Base-by-base conservation (phyloP, 202 grass and related monocot genomes). In the Tripidium arundinaceum region DNA sequence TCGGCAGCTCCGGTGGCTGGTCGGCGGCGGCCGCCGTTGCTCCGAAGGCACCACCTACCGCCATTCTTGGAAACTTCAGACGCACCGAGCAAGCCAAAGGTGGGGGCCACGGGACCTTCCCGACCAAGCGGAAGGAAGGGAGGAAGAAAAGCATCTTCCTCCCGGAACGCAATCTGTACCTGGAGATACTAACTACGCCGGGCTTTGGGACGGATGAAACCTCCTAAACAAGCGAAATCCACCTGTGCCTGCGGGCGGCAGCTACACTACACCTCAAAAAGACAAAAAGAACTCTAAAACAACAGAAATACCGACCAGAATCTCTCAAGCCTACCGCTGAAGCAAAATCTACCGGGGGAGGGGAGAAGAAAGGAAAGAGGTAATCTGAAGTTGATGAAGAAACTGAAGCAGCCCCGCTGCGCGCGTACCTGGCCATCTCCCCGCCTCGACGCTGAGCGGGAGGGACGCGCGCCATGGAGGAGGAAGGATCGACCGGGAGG, bases 391-490 rank as follows among this genome's bases (percentile, higher is more conserved):
- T 31, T 34, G 58, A 45, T 19, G 1, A 26, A 67, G 26, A 38
- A 79, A 39, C 27, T 0, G 43, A 11, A 16, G 46, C 70, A 38
- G 33, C 4, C 29, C 18, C 26, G 73, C n/a, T 60, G 15, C 16
- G 59, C 22, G 68, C 49, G 50, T 69, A 84, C 86, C 86, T 84
- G 62, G 62, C 7, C 69, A 75, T 68, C 76, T 75, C 75, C 50
- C 62, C 62, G 54, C 31, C 14, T 80, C 76, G 43, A 83, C 16
- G 81, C 76, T 74, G 39, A 88, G 81, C 21, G 81, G 81, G 62
- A 88, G n/a, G 81, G 62, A 84, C 52, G 70, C 86, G 86, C 15
- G 76, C 69, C 86, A 88, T 84, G 40, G 15, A 39, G 4, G 25
- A 8, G 10, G 19, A 18, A 7, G 10, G 37, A 34, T 1, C 7